phyloP scores from a whole-genome alignment of 148 eudicot species.

The Cornus florida region DNA sequence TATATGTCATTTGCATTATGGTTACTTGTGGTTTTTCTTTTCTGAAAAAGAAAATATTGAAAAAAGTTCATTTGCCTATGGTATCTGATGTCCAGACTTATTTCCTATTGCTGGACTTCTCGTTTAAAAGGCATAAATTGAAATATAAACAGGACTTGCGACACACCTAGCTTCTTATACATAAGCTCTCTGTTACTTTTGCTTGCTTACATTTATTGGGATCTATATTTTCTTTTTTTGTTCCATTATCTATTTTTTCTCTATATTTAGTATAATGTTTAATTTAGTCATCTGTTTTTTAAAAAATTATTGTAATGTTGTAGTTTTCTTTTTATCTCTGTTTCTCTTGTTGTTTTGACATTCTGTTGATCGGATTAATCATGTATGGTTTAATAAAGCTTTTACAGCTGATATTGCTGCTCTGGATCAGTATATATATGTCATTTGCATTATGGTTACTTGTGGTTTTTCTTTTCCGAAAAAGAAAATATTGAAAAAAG shows the following conservation, averaged over 20 bases:
- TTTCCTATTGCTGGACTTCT: constrained; percentile 21
- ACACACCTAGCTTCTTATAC: constrained; percentile 28
- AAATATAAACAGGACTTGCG: constrained; percentile 32
- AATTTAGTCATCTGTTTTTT: no score
- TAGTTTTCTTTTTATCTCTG: no score
- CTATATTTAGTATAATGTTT: no score
- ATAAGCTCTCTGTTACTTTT: constrained; percentile 36
- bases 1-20: neutral
- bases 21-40: no score
- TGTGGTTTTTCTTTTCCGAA: no score
- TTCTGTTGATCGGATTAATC: no score
- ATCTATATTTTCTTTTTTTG: neutral
- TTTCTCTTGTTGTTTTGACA: no score
- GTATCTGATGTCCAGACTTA: constrained; percentile 22
- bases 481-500: neutral
- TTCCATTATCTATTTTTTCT: neutral
- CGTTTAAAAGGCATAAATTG: constrained; percentile 32
- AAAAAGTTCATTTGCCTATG: neutral
- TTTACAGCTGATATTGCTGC: constrained; percentile 36
- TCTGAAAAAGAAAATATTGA: neutral
- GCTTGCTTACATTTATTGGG: constrained; percentile 24
- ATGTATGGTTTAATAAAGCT: no score
- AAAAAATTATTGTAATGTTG: no score
- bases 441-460: neutral
- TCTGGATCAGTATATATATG: no score